These are phyloP conservation scores for Xerocomus amazonicus DNA, from an alignment of 1,284 basidiomycete species.

Conservation along the genomic window DNA sequence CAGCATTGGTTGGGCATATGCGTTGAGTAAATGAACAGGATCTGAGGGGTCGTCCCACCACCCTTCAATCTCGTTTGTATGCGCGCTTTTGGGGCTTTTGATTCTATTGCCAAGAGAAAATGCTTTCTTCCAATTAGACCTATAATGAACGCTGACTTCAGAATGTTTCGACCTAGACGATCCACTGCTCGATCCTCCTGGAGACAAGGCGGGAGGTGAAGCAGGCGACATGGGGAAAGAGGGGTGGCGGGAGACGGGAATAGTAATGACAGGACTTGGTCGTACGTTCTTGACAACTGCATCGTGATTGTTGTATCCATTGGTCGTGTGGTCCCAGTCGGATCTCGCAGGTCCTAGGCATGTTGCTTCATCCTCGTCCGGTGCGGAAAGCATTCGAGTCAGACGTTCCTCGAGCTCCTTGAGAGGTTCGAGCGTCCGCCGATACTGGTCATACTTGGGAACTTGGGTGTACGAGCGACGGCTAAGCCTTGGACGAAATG, in stretches of 20 bases:
- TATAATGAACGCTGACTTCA: conserved; percentile 61
- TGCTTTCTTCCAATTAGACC: conserved; percentile 69
- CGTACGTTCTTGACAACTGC: conserved; percentile 37
- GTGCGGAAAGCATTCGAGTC: conserved; percentile 57
- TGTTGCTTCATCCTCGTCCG: conserved; percentile 54
- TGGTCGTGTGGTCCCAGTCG: conserved; percentile 34
- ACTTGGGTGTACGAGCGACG: conserved; percentile 47
- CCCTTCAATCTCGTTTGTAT: conserved; percentile 65
- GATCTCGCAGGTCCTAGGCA: conserved; percentile 38
- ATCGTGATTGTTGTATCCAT: conserved; percentile 1
- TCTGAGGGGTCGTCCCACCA: conserved; percentile 84
- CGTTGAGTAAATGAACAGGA: conserved; percentile 66
- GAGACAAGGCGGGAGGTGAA: conserved; percentile 34
- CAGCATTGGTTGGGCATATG: conserved; percentile 59
- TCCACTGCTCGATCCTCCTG: conserved; percentile 30
- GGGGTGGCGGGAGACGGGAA: conserved; percentile 39
- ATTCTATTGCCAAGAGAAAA: conserved; percentile 57
- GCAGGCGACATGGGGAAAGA: conserved; percentile 34
- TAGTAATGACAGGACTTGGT: conserved; percentile 47
- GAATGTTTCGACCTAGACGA: conserved; percentile 38
- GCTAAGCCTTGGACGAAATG: conserved; percentile 46
- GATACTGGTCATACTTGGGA: conserved; percentile 59
- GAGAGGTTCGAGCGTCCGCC: conserved; percentile 58
- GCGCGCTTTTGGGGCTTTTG: conserved; percentile 61
- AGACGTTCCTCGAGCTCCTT: conserved; percentile 63